Base-by-base conservation (phyloP, 495 filamentous ascomycete genomes). In the Xylaria castorea region DNA sequence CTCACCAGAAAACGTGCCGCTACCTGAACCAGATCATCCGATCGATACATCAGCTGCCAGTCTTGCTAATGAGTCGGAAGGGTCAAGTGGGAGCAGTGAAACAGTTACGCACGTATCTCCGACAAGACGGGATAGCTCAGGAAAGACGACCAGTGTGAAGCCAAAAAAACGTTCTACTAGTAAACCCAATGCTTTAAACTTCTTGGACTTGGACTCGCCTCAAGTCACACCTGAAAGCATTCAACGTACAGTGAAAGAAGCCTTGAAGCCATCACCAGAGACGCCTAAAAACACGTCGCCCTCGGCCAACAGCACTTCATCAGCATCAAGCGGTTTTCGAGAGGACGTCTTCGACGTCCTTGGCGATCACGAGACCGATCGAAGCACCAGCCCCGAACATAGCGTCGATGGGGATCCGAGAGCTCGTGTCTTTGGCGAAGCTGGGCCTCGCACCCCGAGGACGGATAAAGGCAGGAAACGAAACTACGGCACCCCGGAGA, bases 311-410 rank as follows among this genome's bases (percentile, higher is more conserved):
- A 81, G 75, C 66, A 69, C 73, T 20, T 81, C 83, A 6, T 80
- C 83, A 5, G 67, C 77, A 8, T 78, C 81, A 3, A 84, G 78
- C 66, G 79, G 74, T 71, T 80, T 80, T 42, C 78, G 77, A 73
- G 81, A 81, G 44, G 77, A 81, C 66, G 71, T 71, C 25, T 79
- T 80, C 36, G 80, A 81, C 11, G 74, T 70, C 25, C 44, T 74
- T 46, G 72, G 73, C 27, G 78, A 84, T 53, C 77, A 78, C 53
- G 81, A 88, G 70, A 83, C 85, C 1, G 83, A 82, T 74, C 80
- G 82, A 64, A 84, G 78, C 48, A 87, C 85, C 0, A 83, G 84
- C 57, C 85, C 84, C 0, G 83, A 85, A 34, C 75, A 73, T 55
- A 80, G 81, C 72, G 61, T 75, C 27, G 77, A 80, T 27, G 81